These are phyloP conservation scores for Jaenimonas drosophilae DNA, from an alignment of 208 protist species.

Conservation along the genomic window DNA sequence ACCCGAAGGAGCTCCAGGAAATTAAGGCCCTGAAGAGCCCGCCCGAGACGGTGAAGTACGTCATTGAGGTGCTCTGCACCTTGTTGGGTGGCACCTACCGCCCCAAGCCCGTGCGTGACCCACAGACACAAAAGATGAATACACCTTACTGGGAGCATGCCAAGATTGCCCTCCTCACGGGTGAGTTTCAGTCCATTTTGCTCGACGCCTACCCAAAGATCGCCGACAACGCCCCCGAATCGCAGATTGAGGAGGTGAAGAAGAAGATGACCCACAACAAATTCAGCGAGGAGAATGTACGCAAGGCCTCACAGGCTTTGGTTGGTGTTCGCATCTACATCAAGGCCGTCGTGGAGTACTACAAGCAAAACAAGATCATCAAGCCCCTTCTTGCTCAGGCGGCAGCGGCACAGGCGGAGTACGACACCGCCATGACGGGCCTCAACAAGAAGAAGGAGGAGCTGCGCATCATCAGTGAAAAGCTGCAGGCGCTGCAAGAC, in stretches of 20 bases:
- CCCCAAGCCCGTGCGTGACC: constrained; percentile 78
- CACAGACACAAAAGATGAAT: constrained; percentile 70
- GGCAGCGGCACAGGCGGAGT: constrained; percentile 80
- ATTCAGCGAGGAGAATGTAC: constrained; percentile 93
- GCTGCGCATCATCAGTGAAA: constrained; percentile 85
- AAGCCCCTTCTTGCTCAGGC: constrained; percentile 88
- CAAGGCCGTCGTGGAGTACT: constrained; percentile 96
- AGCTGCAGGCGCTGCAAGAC: constrained; percentile 69
- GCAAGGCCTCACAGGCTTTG: constrained; percentile 80
- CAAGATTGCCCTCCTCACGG: constrained; percentile 73
- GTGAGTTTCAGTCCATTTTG: constrained; percentile 85
- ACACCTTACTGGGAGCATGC: constrained; percentile 93
- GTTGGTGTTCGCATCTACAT: constrained; percentile 96
- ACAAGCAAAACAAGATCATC: constrained; percentile 95
- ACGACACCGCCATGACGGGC: constrained; percentile 70
- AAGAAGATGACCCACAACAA: constrained; percentile 89
- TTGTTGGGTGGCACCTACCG: constrained; percentile 81
- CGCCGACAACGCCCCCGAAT: constrained; percentile 77
- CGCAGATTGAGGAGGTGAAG: constrained; percentile 92
- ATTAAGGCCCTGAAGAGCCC: constrained; percentile 94
- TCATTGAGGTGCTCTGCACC: constrained; percentile 89
- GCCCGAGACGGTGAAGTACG: constrained; percentile 92
- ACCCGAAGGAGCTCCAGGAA: constrained; percentile 92
- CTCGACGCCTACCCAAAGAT: constrained; percentile 78
- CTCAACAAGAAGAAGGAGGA: constrained; percentile 90